A percentile compares a stretch with the other conserved stretches of the same genome.
Conservation (phyloP, 441 rosid species). For the Mallotus repandus region DNA sequence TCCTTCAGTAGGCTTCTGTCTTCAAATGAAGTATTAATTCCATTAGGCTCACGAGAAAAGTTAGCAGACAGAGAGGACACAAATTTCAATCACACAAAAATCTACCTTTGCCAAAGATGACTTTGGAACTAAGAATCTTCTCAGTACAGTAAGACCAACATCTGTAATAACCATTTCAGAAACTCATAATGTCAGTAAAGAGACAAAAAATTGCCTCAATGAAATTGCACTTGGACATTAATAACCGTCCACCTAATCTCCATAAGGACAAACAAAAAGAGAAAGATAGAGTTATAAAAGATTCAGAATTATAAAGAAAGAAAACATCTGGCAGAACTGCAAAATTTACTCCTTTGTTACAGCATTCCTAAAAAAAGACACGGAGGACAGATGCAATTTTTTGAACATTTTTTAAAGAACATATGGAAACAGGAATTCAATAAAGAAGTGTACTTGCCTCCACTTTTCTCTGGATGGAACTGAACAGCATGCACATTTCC, state of each 20-base stretch:
- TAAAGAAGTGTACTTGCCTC: constrained; percentile 51
- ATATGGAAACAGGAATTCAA: not conserved
- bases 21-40: constrained; percentile 49
- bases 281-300: not conserved
- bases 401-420: not conserved
- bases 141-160: constrained; percentile 89
- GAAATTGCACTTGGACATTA: not conserved
- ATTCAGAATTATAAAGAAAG: not conserved
- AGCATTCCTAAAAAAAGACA: not conserved
- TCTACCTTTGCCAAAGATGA: constrained; percentile 54
- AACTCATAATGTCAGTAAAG: constrained; percentile 12
- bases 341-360: too few relatives aligned
- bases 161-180: constrained; percentile 49
- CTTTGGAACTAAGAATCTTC: constrained; percentile 71
- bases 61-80: constrained; percentile 18
- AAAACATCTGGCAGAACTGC: not conserved
- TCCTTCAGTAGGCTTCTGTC: constrained; percentile 73
- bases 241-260: not conserved
- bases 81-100: constrained; percentile 23
- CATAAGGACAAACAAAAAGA: not conserved
- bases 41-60: constrained; percentile 30
- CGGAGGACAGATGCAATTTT: not conserved
- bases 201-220: not conserved
- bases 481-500: constrained; percentile 99
- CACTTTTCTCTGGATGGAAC: constrained; percentile 98